phyloP scores from a whole-genome alignment of 139 green algal genomes.

The Astrephomene gubernaculifera region DNA sequence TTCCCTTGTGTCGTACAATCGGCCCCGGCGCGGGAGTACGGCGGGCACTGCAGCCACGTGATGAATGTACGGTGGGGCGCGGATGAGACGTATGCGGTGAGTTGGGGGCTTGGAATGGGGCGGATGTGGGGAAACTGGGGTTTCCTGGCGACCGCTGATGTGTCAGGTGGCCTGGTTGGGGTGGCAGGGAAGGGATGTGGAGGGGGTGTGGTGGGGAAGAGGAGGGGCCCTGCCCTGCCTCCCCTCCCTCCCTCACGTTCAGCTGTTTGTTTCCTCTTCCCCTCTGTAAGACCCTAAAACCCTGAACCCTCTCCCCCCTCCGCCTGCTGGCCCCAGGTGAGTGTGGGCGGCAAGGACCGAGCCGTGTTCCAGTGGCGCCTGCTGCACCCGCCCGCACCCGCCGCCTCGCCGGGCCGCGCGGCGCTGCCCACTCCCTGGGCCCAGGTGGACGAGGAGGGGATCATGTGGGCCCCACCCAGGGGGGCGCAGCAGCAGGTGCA shows the following conservation, averaged over 20 bases:
- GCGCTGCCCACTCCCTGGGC: background rate
- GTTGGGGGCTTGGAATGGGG: background rate
- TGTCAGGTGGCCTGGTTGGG: too few species aligned
- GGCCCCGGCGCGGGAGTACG: slow-evolving; percentile 49
- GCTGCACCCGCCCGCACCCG: background rate
- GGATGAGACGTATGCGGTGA: slow-evolving; percentile 47
- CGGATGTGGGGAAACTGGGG: background rate
- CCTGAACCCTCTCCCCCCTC: background rate
- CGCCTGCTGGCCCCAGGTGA: slow-evolving; percentile 7
- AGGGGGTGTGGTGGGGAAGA: background rate
- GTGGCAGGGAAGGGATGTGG: background rate
- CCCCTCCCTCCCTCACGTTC: too few species aligned
- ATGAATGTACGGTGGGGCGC: slow-evolving; percentile 52
- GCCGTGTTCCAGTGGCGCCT: slow-evolving; percentile 56
- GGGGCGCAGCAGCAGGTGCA: background rate
- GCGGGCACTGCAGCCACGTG: slow-evolving; percentile 51
- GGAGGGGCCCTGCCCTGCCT: background rate
- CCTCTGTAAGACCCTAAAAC: too few species aligned
- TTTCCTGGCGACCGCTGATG: too few species aligned
- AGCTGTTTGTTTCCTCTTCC: too few species aligned
- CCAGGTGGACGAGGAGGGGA: slow-evolving; percentile 8
- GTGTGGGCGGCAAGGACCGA: slow-evolving; percentile 54
- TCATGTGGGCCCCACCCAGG: slow-evolving; percentile 13
- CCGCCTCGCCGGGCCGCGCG: background rate
- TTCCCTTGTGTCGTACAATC: slow-evolving; percentile 48